phyloP scores from a whole-genome alignment of 139 green algal species.

The Chlamydomonas sp. region DNA sequence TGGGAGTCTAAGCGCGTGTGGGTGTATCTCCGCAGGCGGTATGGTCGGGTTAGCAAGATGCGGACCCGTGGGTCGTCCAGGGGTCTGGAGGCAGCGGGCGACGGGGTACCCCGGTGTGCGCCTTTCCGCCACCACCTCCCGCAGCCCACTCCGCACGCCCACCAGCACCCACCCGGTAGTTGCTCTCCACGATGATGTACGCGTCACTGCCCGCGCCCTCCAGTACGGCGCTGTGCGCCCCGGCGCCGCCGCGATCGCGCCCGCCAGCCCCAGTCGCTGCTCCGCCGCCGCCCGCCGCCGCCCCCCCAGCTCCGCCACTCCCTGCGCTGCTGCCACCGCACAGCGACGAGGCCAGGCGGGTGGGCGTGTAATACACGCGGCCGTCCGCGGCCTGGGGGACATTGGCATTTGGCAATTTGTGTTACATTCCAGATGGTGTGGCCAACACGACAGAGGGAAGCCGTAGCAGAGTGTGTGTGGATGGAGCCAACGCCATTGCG shows the following conservation, averaged over 20 bases:
- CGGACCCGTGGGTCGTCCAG: too few species aligned
- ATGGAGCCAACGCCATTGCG: too few species aligned
- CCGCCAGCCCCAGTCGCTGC: not conserved
- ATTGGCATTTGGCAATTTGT: not conserved
- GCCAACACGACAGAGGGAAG: too few species aligned
- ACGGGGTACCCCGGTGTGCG: not conserved
- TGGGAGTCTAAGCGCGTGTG: too few species aligned
- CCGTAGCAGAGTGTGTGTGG: too few species aligned
- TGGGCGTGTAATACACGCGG: constrained; percentile 69
- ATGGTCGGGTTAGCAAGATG: too few species aligned
- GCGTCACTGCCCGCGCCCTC: not conserved
- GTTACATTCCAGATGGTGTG: not conserved
- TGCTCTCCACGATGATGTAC: constrained; percentile 85
- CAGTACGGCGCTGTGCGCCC: not conserved
- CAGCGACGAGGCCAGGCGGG: constrained; percentile 70
- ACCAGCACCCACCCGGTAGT: constrained; percentile 66
- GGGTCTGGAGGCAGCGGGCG: too few species aligned
- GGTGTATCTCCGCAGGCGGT: too few species aligned
- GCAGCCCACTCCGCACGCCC: not conserved
- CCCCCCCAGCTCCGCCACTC: not conserved
- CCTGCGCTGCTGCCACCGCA: constrained; percentile 48
- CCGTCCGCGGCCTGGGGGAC: not conserved
- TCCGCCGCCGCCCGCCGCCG: not conserved
- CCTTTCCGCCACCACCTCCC: not conserved
- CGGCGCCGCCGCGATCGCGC: not conserved